Percentiles rank a stretch among this genome's conserved stretches.
phyloP scores from a whole-genome alignment of 352 stramenopile species.

The Phytophthora nicotianae region DNA sequence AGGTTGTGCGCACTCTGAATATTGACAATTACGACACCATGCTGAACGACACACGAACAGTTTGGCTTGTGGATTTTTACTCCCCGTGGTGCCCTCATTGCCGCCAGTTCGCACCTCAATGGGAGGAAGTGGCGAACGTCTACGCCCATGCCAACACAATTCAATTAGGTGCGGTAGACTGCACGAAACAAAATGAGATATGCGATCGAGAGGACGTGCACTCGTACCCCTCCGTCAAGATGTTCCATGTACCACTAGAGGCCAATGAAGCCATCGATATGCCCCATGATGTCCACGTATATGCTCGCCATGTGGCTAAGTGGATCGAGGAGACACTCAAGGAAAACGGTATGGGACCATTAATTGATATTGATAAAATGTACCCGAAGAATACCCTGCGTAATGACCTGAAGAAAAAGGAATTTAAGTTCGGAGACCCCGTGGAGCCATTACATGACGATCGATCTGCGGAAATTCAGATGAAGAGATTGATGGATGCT shows the following conservation, averaged over 20 bases:
- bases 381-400: slow-evolving; percentile 43
- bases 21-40: slow-evolving; percentile 40
- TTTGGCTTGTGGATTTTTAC: slow-evolving; percentile 85
- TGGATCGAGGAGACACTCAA: slow-evolving; percentile 68
- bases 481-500: slow-evolving; percentile 65
- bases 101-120: slow-evolving; percentile 66
- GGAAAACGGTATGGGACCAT: slow-evolving; percentile 51
- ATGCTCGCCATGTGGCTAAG: slow-evolving; percentile 47
- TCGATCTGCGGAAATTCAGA: slow-evolving; percentile 44
- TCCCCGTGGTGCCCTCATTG: slow-evolving; percentile 82
- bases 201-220: slow-evolving; percentile 64
- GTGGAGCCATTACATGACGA: slow-evolving; percentile 41
- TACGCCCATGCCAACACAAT: slow-evolving; percentile 51
- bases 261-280: slow-evolving; percentile 36
- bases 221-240: slow-evolving; percentile 63
- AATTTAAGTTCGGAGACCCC: slow-evolving; percentile 46
- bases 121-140: slow-evolving; percentile 61
- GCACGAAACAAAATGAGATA: slow-evolving; percentile 53
- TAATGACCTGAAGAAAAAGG: slow-evolving; percentile 36
- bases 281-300: slow-evolving; percentile 37
- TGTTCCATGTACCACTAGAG: slow-evolving; percentile 59
- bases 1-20: slow-evolving; percentile 33
- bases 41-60: slow-evolving; percentile 50
- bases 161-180: slow-evolving; percentile 73
- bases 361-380: slow-evolving; percentile 54